Evolutionary conservation across 1,139 yeast genomes (phyloP).

Genomic region (Yamadazyma triangularis): DNA sequence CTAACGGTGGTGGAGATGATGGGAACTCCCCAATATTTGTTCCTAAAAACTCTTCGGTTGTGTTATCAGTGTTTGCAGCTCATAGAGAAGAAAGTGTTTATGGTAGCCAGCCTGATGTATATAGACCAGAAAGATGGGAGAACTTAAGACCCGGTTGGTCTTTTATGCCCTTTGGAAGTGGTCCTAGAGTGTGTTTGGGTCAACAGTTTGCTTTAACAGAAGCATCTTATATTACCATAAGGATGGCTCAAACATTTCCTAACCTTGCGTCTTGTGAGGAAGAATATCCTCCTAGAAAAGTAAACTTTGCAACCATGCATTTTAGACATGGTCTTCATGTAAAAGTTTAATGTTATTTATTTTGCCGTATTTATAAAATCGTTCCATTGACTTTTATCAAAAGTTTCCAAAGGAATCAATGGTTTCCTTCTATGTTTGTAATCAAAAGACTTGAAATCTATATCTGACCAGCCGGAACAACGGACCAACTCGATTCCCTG

Average conservation of each 20-base stretch:
- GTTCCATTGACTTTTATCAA: conserved; percentile 2
- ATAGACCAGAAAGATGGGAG: conserved; percentile 50
- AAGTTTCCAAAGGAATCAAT: conserved; percentile 2
- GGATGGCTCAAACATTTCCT: conserved; percentile 17
- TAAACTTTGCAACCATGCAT: no score
- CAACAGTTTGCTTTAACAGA: conserved; percentile 46
- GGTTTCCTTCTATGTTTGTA: conserved; percentile 2
- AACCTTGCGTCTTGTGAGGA: conserved; percentile 8
- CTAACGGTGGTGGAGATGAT: conserved; percentile 51
- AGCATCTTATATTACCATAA: conserved; percentile 28
- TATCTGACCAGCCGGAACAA: conserved; percentile 5
- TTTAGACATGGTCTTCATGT: no score
- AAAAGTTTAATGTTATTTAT: no score
- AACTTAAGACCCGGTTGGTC: conserved; percentile 26
- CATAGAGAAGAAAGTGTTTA: conserved; percentile 40
- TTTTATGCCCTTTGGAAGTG: conserved; percentile 41
- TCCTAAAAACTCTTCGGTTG: conserved; percentile 39
- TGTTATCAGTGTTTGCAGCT: conserved; percentile 37
- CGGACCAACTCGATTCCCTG: conserved; percentile 6
- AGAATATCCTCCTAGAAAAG: conserved; percentile 13
- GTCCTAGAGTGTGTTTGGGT: conserved; percentile 44
- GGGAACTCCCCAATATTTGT: conserved; percentile 40
- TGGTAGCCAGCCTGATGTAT: conserved; percentile 45
- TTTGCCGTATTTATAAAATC: no score
- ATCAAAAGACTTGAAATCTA: conserved; percentile 1